Evolutionary conservation across 345 rosid genomes (phyloP).

Genomic region (Angophora floribunda): DNA sequence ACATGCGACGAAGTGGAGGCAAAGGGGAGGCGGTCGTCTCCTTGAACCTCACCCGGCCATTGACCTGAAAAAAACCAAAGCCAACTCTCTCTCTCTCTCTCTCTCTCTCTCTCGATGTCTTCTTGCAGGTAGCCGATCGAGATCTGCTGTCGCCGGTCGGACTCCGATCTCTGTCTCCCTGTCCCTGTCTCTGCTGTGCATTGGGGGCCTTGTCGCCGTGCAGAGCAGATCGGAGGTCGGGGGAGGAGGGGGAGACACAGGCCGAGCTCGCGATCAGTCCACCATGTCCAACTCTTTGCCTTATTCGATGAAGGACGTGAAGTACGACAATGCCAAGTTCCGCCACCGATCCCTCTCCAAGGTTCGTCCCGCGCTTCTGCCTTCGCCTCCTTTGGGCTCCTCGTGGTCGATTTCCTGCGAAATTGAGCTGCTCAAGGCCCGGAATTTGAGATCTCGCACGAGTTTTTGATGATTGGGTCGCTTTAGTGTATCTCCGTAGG

Average conservation of each 20-base stretch:
- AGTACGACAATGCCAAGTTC: constrained; percentile 94
- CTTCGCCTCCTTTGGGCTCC: neutral
- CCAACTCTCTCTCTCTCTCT: neutral
- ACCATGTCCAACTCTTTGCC: constrained; percentile 57
- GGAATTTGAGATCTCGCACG: neutral
- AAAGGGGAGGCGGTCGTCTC: neutral
- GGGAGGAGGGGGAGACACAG: neutral
- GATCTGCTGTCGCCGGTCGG: neutral
- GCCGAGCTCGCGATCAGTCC: neutral
- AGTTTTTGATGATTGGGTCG: neutral
- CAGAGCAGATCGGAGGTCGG: neutral
- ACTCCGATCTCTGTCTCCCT: neutral
- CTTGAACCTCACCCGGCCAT: neutral
- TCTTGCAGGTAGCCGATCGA: neutral
- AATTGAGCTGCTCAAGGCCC: neutral
- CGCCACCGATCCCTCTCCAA: constrained; percentile 68
- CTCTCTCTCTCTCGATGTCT: neutral
- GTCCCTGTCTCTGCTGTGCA: neutral
- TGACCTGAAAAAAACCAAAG: neutral
- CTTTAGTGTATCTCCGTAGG: neutral
- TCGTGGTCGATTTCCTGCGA: neutral
- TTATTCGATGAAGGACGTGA: constrained; percentile 71
- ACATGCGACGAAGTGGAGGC: neutral
- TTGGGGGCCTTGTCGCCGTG: neutral
- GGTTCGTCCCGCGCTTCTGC: constrained; percentile 20